These are phyloP conservation scores for Eleusine coracana DNA, from an alignment of 176 grass and related monocot species.

Conservation along the genomic window DNA sequence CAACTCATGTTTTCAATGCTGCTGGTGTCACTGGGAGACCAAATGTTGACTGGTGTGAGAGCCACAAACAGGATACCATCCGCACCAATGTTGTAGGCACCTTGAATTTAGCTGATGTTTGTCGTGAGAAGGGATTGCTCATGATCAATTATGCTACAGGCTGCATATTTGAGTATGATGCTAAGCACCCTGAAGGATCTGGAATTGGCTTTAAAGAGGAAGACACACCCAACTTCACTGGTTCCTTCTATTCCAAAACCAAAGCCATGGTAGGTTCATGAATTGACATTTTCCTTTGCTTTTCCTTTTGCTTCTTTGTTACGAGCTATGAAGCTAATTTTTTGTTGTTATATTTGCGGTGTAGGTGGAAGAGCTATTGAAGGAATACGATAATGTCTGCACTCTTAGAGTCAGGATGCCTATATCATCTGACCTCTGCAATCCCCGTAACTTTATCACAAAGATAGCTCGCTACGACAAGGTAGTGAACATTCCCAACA, in stretches of 20 bases:
- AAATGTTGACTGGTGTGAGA: constrained; percentile 85
- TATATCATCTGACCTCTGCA: constrained; percentile 64
- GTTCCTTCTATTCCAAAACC: constrained; percentile 78
- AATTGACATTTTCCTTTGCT: neutral
- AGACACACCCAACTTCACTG: constrained; percentile 66
- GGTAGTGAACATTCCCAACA: constrained; percentile 74
- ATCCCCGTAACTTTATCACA: constrained; percentile 71
- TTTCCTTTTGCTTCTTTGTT: neutral
- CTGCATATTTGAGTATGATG: constrained; percentile 76
- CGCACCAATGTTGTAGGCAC: constrained; percentile 75
- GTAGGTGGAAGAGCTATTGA: constrained; percentile 79
- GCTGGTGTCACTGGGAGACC: constrained; percentile 77
- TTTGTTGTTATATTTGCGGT: constrained; percentile 2
- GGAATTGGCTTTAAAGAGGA: constrained; percentile 75
- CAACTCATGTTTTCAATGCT: constrained; percentile 83
- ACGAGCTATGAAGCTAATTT: neutral
- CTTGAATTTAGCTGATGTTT: constrained; percentile 76
- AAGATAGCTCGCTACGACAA: constrained; percentile 68
- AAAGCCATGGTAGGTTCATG: constrained; percentile 66
- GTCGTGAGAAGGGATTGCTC: constrained; percentile 61
- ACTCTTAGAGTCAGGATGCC: constrained; percentile 72
- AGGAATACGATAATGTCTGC: constrained; percentile 69
- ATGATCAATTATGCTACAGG: constrained; percentile 81
- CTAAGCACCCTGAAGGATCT: constrained; percentile 56
- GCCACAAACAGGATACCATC: constrained; percentile 75